A percentile compares a stretch with the other conserved stretches of the same genome.
phyloP scores from a whole-genome alignment of 1,284 basidiomycete genomes.

The Moniliella sp. region DNA sequence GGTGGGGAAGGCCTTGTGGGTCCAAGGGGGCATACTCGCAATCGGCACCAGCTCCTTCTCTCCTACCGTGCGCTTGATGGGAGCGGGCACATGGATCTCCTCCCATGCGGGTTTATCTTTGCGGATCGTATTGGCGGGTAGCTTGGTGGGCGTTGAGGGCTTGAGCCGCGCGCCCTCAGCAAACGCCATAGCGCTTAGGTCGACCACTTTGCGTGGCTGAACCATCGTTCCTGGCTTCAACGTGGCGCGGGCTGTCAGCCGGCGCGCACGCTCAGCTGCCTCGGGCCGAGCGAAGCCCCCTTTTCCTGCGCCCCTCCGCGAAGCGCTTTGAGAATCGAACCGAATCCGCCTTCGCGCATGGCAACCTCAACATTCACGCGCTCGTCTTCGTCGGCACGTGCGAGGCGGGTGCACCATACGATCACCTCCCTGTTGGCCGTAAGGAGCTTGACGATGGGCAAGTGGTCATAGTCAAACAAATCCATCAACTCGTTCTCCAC shows the following conservation, averaged over 20 bases:
- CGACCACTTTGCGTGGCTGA: slow-evolving; percentile 64
- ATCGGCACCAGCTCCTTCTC: slow-evolving; percentile 53
- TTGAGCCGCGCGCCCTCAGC: slow-evolving; percentile 85
- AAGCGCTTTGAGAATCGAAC: slow-evolving; percentile 79
- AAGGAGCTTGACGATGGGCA: slow-evolving; percentile 71
- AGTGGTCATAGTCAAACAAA: slow-evolving; percentile 74
- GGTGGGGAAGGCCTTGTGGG: slow-evolving; percentile 37
- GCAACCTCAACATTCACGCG: slow-evolving; percentile 83
- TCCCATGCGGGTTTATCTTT: slow-evolving; percentile 87
- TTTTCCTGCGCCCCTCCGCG: slow-evolving; percentile 8
- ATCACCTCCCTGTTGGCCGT: slow-evolving; percentile 87
- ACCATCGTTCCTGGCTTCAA: slow-evolving; percentile 61
- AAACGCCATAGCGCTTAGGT: slow-evolving; percentile 85
- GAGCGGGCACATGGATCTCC: slow-evolving; percentile 88
- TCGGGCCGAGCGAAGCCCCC: slow-evolving; percentile 55
- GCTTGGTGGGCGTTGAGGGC: slow-evolving; percentile 92
- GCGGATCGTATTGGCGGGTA: slow-evolving; percentile 91
- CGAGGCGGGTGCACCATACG: slow-evolving; percentile 93
- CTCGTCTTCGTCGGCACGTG: slow-evolving; percentile 69
- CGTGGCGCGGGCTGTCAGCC: slow-evolving; percentile 63
- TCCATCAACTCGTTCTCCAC: slow-evolving; percentile 94
- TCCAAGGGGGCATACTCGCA: slow-evolving; percentile 60
- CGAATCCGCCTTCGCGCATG: slow-evolving; percentile 89
- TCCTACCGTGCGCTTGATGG: slow-evolving; percentile 49
- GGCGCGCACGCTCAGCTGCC: slow-evolving; percentile 24